Evolutionary conservation across 495 filamentous ascomycete species (phyloP), one percentile per base, ranked within the genome.

Genomic region (Neurospora sp.): DNA sequence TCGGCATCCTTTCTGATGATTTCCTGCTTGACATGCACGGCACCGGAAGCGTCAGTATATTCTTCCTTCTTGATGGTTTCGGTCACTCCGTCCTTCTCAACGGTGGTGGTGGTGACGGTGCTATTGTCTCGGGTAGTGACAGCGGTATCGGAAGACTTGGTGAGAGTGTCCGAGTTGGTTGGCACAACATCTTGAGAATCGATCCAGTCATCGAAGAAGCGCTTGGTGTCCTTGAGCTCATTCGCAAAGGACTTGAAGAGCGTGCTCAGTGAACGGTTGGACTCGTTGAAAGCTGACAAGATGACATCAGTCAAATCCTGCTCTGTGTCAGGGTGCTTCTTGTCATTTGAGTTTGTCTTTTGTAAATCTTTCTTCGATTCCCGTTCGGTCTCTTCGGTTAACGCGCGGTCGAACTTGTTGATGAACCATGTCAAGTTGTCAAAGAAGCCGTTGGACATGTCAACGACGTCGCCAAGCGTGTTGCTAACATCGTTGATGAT

Each of bases 241-340:
- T 27, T 35, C 10, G 74, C 41, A 69, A 77, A 23, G 4, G 71
- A 38, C 48, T 71, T 77, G 69, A 77, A 72, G 12, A 77, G 72
- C 31, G 46, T 76, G 37, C 74, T 72, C 11, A 77, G 76, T 5
- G 76, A 77, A 16, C 74, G 76, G 39, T 77, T 72, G 23, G 74
- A 76, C 48, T 77, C 72, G 59, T 74, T 72, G 48, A 76, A 77
- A 38, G 74, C 72, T 12, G 74, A 73, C 27, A 70, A 70, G 41
- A 76, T 70, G 41, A 70, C 46, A 27, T 72, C 48, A 38, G 73
- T 74, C 6, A 77, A 70, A 9, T 77, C 76, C 20, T 35, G 59
- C 23, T 77, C 76, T 1, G 76, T 77, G 39, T 73, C 39, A 7
- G 73, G 70, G 16, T 48, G 40, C 10, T 72, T 38, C 11, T 72